These are phyloP conservation scores for Diaporthe nobilis DNA, from an alignment of 2,329 filamentous ascomycete genomes.

Conservation along the genomic window DNA sequence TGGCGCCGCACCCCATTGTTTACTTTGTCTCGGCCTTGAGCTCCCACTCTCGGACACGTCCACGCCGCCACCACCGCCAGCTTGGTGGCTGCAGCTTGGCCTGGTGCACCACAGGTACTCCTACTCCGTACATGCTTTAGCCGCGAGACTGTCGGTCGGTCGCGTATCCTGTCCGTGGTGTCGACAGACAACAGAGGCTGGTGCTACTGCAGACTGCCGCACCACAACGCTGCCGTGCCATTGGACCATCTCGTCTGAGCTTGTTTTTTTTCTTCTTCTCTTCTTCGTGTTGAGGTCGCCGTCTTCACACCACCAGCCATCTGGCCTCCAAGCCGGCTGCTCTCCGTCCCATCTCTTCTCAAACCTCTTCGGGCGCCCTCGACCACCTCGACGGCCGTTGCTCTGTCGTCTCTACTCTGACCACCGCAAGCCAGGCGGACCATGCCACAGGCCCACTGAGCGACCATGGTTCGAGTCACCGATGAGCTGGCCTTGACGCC, in stretches of 20 bases:
- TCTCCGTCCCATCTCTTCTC: slow-evolving; percentile 28
- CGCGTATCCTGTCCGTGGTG: slow-evolving; percentile 25
- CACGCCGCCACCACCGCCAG: slow-evolving; percentile 28
- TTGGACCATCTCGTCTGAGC: slow-evolving; percentile 35
- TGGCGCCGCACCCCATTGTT: slow-evolving; percentile 31
- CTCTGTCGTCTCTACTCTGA: slow-evolving; percentile 22
- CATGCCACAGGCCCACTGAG: slow-evolving; percentile 59
- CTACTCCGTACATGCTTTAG: slow-evolving; percentile 6
- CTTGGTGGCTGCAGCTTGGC: slow-evolving; percentile 35
- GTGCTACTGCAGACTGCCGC: slow-evolving; percentile 42
- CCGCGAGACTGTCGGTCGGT: slow-evolving; percentile 22
- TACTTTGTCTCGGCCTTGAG: slow-evolving; percentile 32
- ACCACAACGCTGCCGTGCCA: slow-evolving; percentile 38
- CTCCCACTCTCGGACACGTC: slow-evolving; percentile 1
- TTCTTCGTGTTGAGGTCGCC: slow-evolving; percentile 29
- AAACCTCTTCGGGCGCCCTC: slow-evolving; percentile 21
- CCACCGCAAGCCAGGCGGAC: slow-evolving; percentile 41
- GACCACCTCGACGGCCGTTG: slow-evolving; percentile 29
- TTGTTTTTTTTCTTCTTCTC: slow-evolving; percentile 28
- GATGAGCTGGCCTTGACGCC: slow-evolving; percentile 84
- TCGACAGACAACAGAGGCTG: slow-evolving; percentile 26
- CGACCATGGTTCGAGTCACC: slow-evolving; percentile 85
- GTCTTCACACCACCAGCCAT: slow-evolving; percentile 18
- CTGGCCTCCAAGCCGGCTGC: slow-evolving; percentile 28
- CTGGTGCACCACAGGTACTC: slow-evolving; percentile 28